A percentile compares a stretch with the other conserved stretches of the same genome.
These are phyloP conservation scores for Biscogniauxia mediterranea DNA, from an alignment of 2,329 filamentous ascomycete species.

Conservation along the genomic window DNA sequence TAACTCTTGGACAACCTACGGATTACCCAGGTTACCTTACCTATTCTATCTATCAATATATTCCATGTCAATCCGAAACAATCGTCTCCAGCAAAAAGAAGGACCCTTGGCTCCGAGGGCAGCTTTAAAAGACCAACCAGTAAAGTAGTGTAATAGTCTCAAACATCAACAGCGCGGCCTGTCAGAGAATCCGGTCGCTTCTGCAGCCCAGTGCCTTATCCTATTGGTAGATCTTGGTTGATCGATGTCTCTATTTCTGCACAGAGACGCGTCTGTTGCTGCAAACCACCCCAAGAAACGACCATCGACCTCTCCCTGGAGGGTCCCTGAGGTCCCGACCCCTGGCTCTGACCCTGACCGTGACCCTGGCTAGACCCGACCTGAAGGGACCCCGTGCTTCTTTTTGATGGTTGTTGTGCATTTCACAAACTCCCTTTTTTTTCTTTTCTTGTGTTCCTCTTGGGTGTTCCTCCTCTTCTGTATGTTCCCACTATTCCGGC, in stretches of 20 bases:
- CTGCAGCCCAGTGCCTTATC: conserved; percentile 1
- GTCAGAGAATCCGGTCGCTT: conserved; percentile 2
- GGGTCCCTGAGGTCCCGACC: no score
- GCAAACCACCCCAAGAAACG: not conserved
- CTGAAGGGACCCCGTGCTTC: no score
- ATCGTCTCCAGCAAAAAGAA: not conserved
- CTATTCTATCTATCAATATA: not conserved
- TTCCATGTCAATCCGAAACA: conserved; percentile 5
- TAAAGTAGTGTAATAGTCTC: conserved; percentile 12
- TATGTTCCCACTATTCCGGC: not conserved
- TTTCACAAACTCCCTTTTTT: not conserved
- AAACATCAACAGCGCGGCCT: conserved; percentile 12
- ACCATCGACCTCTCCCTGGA: no score
- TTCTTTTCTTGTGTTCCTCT: no score
- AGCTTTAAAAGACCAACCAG: no score
- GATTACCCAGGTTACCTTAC: no score
- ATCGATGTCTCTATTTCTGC: not conserved
- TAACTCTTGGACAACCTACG: no score
- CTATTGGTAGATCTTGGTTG: not conserved
- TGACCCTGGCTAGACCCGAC: no score
- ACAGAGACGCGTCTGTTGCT: not conserved
- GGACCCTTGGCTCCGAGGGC: not conserved
- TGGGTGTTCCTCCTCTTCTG: no score
- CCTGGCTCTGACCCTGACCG: no score
- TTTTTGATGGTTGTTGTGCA: not conserved